Conservation (phyloP, 176 grass and related monocot genomes). For the Triticum turgidum region DNA sequence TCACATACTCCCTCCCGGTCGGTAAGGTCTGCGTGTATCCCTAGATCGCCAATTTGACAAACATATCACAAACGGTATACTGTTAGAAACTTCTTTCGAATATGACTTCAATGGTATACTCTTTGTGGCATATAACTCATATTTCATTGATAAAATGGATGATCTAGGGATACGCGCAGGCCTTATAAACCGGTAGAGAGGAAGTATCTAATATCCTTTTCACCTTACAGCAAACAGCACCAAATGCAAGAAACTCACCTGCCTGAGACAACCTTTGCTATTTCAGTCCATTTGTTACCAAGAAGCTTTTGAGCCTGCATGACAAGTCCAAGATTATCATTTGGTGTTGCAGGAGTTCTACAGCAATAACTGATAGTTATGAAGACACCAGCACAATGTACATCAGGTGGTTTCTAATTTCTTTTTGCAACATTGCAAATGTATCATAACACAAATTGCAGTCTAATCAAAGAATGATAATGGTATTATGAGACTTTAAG, state of each 20-base stretch:
- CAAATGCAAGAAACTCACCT: conserved; percentile 56
- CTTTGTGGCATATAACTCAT: background rate
- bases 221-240: background rate
- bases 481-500: conserved; percentile 1
- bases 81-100: background rate
- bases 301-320: conserved; percentile 88
- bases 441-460: conserved; percentile 12
- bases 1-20: background rate
- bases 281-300: conserved; percentile 97
- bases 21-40: background rate
- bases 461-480: background rate
- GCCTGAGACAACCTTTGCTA: conserved; percentile 93
- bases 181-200: background rate
- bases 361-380: background rate
- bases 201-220: background rate
- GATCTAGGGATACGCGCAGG: background rate
- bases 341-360: background rate
- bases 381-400: background rate
- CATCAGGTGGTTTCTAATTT: conserved; percentile 4
- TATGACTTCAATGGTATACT: background rate
- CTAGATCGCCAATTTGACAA: background rate
- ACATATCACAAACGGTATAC: background rate
- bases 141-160: background rate
- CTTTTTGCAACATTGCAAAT: background rate
- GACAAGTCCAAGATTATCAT: conserved; percentile 29